Conservation (phyloP, 495 filamentous ascomycete genomes). For the Tetracladium setigerum region DNA sequence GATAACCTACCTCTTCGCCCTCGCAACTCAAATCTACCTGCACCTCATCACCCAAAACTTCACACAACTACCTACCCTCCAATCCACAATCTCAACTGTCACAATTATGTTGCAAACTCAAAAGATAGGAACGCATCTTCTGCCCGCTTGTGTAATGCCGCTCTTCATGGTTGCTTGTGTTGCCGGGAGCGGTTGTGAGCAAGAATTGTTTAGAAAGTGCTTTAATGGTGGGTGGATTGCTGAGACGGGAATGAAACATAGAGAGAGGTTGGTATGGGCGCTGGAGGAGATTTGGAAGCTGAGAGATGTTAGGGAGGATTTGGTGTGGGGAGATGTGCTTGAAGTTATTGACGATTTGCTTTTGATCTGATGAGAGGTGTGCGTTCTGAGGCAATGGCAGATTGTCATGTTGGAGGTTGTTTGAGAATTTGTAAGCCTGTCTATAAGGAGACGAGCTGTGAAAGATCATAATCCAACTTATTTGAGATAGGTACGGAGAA, state of each 20-base stretch:
- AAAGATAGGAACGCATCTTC: conserved; percentile 1
- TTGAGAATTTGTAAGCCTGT: too few species aligned
- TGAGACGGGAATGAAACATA: conserved; percentile 4
- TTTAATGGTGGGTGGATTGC: conserved; percentile 10
- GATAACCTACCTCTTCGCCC: conserved; percentile 11
- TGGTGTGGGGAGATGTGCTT: conserved; percentile 10
- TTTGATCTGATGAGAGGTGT: conserved; percentile 2
- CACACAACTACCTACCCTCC: conserved; percentile 1
- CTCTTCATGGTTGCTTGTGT: conserved; percentile 12
- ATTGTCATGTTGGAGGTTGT: too few species aligned
- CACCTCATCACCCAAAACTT: conserved; percentile 10
- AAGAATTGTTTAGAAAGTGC: conserved; percentile 7
- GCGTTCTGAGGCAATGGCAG: too few species aligned
- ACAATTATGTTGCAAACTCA: conserved; percentile 7
- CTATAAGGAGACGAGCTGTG: too few species aligned
- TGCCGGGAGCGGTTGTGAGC: conserved; percentile 6
- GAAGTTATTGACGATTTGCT: conserved; percentile 4
- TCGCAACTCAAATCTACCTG: conserved; percentile 10
- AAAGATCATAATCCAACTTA: too few species aligned
- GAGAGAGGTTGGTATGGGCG: conserved; percentile 6
- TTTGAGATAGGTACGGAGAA: too few species aligned
- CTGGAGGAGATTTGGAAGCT: conserved; percentile 14
- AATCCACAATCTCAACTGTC: conserved; percentile 5
- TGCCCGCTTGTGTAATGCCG: conserved; percentile 7
- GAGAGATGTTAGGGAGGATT: neutral